Evolutionary conservation across 2,329 filamentous ascomycete genomes (phyloP).

Genomic region (Dactylella cylindrospora): DNA sequence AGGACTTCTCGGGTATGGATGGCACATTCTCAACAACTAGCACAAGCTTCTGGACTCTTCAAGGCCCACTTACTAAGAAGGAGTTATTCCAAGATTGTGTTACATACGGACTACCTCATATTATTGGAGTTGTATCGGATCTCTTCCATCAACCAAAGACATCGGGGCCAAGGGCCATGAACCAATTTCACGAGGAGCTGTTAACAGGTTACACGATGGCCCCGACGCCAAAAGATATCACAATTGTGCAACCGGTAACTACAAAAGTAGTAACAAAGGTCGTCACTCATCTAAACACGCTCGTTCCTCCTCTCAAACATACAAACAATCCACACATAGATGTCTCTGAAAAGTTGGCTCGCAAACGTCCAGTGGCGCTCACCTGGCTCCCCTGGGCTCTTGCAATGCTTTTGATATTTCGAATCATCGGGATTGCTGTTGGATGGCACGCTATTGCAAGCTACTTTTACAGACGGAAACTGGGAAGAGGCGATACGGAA

Average conservation of each 20-base stretch:
- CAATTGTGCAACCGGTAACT: conserved; percentile 4
- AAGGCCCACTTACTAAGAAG: too few relatives aligned
- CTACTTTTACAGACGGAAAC: background rate
- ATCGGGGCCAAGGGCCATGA: too few relatives aligned
- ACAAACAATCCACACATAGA: background rate
- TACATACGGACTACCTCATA: too few relatives aligned
- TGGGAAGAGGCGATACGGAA: background rate
- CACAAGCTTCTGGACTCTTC: too few relatives aligned
- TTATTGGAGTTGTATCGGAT: too few relatives aligned
- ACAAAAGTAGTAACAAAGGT: conserved; percentile 17
- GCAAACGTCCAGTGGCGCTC: background rate
- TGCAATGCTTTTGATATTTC: background rate
- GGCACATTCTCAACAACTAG: too few relatives aligned
- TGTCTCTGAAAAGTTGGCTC: background rate
- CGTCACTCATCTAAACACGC: conserved; percentile 16
- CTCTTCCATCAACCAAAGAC: too few relatives aligned
- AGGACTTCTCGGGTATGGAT: too few relatives aligned
- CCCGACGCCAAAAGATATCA: background rate
- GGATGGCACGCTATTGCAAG: conserved; percentile 1
- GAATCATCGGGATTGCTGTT: conserved; percentile 11
- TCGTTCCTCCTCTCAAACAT: conserved; percentile 13
- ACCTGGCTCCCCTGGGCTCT: conserved; percentile 13
- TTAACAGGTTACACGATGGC: too few relatives aligned
- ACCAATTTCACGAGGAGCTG: too few relatives aligned
- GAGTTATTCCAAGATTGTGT: too few relatives aligned